Evolutionary conservation across 805 yeast genomes (phyloP), one percentile per base, ranked within the genome.

Genomic region (Isabelozyma pseudorhagii): DNA sequence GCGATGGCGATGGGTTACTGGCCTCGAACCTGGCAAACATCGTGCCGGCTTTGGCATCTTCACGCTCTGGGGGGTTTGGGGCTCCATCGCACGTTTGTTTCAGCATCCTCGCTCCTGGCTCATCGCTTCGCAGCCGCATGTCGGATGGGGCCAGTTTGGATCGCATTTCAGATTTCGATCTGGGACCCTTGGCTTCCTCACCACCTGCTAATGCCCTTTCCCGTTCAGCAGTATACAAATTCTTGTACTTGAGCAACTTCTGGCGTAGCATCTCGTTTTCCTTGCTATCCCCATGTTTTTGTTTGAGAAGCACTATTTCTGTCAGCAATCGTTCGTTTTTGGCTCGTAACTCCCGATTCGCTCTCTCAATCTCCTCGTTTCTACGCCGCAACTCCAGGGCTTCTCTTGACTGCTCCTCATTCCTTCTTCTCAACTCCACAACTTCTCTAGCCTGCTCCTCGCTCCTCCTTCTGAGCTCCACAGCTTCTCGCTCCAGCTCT

Each of bases 241-340:
- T 53, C 53, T 68, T 69, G 45, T 71, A 71, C 57, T 71, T 71
- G 42, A 58, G 56, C 45, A 71, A 60, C 50, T 71, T 71, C 27
- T 59, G 60, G 17, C 74, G 57, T 28, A 71, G 56, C 27, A 71
- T 56, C 17, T 54, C 62, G 44, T 66, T 69, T 46, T 70, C 75
- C 38, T 57, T 51, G 25, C 25, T 2, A 6, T 21, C 25, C 36
- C 18, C 18, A 38, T 11, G 36, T 31, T 31, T 21, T 21, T 21
- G 25, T 21, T 21, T 21, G 6, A 21, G 6, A 21, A 21, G 25
- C 25, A 21, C 25, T 4, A 21, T 21, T 31, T 31, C 36, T 5
- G 36, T 13, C 36, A 10, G n/a, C 36, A 31, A 31, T 13, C 36
- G 3, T 31, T 31, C 36, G n/a, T 9, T 31, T 31, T 31, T 9